These are phyloP conservation scores for Fraxinus velutina DNA, from an alignment of 305 asterid species.

Conservation along the genomic window DNA sequence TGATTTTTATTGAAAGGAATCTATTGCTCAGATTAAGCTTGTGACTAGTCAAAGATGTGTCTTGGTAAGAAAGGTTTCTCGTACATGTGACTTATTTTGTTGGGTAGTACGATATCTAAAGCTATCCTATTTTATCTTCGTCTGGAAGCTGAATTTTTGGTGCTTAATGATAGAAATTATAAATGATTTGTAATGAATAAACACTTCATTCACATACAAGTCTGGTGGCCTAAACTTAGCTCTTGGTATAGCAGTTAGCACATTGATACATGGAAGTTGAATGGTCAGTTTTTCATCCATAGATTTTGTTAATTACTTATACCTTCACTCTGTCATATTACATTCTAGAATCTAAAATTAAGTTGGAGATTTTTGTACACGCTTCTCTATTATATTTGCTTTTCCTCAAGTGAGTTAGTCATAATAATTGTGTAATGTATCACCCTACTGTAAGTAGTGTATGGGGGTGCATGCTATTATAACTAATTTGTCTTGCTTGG, in stretches of 20 bases:
- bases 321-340: not conserved
- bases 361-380: not conserved
- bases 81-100: not conserved
- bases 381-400: not conserved
- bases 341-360: not conserved
- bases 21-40: not conserved
- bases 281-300: not conserved
- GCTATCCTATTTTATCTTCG: not conserved
- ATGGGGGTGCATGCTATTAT: not conserved
- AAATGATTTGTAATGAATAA: not conserved
- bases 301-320: not conserved
- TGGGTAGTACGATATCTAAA: not conserved
- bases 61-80: not conserved
- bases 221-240: not conserved
- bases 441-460: not conserved
- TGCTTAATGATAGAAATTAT: not conserved
- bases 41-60: not conserved
- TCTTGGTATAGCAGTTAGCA: not conserved
- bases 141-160: not conserved
- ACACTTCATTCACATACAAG: not conserved
- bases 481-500: not conserved
- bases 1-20: not conserved
- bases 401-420: not conserved
- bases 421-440: not conserved
- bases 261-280: not conserved